A percentile compares a stretch with the other conserved stretches of the same genome.
phyloP scores from a whole-genome alignment of 2,329 filamentous ascomycete genomes.

The Dryadomyces quercus-mongolicae region DNA sequence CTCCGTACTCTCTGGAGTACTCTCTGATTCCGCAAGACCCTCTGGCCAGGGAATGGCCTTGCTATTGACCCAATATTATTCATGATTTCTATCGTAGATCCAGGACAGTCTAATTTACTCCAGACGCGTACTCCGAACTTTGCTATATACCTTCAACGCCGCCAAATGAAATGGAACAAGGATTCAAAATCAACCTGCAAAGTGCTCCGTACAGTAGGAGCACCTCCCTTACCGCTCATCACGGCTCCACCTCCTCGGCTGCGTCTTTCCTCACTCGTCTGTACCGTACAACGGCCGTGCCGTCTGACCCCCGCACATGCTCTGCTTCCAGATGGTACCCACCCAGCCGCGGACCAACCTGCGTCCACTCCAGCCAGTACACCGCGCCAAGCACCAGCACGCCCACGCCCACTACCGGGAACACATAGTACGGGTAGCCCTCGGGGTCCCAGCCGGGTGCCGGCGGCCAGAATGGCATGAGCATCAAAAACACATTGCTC shows the following conservation, averaged over 20 bases:
- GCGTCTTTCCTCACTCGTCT: not conserved
- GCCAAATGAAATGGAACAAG: no score
- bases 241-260: not conserved
- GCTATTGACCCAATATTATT: no score
- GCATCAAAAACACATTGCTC: slow-evolving; percentile 37
- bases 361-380: slow-evolving; percentile 43
- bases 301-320: slow-evolving; percentile 26
- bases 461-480: slow-evolving; percentile 44
- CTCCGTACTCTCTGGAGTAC: no score
- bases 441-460: slow-evolving; percentile 30
- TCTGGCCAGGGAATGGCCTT: no score
- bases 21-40: no score
- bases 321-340: slow-evolving; percentile 25
- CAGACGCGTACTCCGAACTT: no score
- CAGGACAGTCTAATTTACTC: no score
- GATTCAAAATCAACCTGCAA: no score
- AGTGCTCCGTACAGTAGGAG: no score
- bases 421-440: slow-evolving; percentile 43
- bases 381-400: slow-evolving; percentile 36
- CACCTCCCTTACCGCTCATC: not conserved
- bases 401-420: slow-evolving; percentile 40
- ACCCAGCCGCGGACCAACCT: slow-evolving; percentile 30
- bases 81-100: no score
- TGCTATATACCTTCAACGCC: no score
- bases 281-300: slow-evolving; percentile 28